Evolutionary conservation across 371 early-diverging fungal genomes (phyloP).

Genomic region (Lichtheimia corymbifera): DNA sequence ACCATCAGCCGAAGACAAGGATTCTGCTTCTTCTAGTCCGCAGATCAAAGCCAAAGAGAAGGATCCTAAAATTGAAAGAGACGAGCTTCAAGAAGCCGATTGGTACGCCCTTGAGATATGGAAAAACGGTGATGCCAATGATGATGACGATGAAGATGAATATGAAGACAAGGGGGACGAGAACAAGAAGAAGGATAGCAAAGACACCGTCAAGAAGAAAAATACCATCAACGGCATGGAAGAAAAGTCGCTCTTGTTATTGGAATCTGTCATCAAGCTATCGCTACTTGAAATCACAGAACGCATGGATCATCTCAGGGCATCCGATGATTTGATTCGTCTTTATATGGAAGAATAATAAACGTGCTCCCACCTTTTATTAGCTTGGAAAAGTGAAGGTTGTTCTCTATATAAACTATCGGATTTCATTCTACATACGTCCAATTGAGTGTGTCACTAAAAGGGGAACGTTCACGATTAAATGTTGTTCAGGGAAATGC

Average conservation of each 20-base stretch:
- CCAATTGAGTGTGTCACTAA: too few species aligned
- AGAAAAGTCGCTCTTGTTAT: constrained; percentile 48
- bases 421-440: too few species aligned
- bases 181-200: constrained; percentile 2
- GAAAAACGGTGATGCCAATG: constrained; percentile 14
- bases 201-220: not conserved
- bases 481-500: too few species aligned
- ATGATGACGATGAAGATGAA: constrained; percentile 22
- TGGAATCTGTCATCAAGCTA: constrained; percentile 70
- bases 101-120: constrained; percentile 49
- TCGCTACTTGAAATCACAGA: constrained; percentile 64
- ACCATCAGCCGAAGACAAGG: not conserved
- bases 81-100: constrained; percentile 33
- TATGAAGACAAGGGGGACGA: constrained; percentile 14
- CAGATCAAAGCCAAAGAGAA: constrained; percentile 25
- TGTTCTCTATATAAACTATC: too few species aligned
- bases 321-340: constrained; percentile 71
- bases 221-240: not conserved
- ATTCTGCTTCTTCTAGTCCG: not conserved
- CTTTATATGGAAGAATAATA: constrained; percentile 47
- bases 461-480: too few species aligned
- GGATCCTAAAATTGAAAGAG: constrained; percentile 28
- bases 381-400: too few species aligned
- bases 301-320: constrained; percentile 62
- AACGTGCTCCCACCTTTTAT: too few species aligned